Conservation (phyloP, 2,329 filamentous ascomycete species). For the Hirsutella minnesotensis region DNA sequence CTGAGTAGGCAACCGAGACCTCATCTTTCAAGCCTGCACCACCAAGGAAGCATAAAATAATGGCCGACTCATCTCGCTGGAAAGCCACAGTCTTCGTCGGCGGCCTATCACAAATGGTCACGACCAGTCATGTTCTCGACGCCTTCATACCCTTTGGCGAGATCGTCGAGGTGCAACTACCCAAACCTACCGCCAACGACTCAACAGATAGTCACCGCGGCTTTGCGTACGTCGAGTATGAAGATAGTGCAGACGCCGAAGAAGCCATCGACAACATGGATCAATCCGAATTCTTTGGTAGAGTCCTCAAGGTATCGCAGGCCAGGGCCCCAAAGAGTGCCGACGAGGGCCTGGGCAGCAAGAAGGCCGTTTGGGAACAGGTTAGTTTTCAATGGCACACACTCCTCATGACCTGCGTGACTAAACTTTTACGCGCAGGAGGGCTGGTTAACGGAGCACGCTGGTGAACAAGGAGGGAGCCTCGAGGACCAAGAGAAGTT, state of each 20-base stretch:
- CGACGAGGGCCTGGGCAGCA: slow-evolving; percentile 80
- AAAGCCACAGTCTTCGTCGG: slow-evolving; percentile 91
- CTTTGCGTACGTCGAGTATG: slow-evolving; percentile 94
- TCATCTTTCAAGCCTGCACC: too few species aligned
- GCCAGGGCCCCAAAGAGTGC: slow-evolving; percentile 87
- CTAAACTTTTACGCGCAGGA: slow-evolving; percentile 45
- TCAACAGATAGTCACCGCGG: slow-evolving; percentile 73
- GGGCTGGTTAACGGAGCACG: slow-evolving; percentile 82
- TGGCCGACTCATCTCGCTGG: slow-evolving; percentile 74
- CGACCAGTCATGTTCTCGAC: slow-evolving; percentile 63
- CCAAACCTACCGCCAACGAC: slow-evolving; percentile 74
- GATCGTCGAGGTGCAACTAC: slow-evolving; percentile 80
- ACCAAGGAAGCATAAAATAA: slow-evolving; percentile 25
- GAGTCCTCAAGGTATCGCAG: slow-evolving; percentile 80
- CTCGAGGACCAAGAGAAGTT: slow-evolving; percentile 8
- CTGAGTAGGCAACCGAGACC: too few species aligned
- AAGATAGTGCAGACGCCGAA: slow-evolving; percentile 71
- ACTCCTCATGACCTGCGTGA: not conserved
- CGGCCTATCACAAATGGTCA: slow-evolving; percentile 72
- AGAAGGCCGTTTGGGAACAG: slow-evolving; percentile 95
- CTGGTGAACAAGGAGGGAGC: slow-evolving; percentile 57
- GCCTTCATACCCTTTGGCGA: slow-evolving; percentile 97
- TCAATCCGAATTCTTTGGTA: slow-evolving; percentile 86
- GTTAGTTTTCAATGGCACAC: slow-evolving; percentile 34
- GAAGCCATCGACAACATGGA: slow-evolving; percentile 99